Conservation (phyloP, 805 yeast genomes). For the Hanseniaspora singularis region DNA sequence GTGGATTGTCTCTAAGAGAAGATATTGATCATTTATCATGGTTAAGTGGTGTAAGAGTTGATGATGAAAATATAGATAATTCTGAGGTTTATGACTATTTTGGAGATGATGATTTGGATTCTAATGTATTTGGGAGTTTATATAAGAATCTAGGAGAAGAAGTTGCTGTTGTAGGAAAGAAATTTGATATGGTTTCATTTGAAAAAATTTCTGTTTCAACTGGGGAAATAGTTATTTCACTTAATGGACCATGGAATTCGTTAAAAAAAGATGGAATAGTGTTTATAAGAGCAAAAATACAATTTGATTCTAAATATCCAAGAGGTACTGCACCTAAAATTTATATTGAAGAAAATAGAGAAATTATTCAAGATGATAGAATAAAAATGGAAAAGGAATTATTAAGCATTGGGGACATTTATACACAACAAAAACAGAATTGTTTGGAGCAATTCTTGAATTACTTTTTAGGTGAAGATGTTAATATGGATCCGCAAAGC, state of each 20-base stretch:
- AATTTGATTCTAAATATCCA: slow-evolving; percentile 68
- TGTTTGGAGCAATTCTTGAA: slow-evolving; percentile 75
- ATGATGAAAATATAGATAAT: slow-evolving; percentile 22
- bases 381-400: slow-evolving; percentile 42
- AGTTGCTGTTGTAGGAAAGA: slow-evolving; percentile 74
- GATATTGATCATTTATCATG: slow-evolving; percentile 66
- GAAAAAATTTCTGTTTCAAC: slow-evolving; percentile 82
- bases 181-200: slow-evolving; percentile 74
- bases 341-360: slow-evolving; percentile 68
- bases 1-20: slow-evolving; percentile 27
- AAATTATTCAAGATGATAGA: slow-evolving; percentile 39
- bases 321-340: slow-evolving; percentile 40
- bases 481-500: slow-evolving; percentile 32
- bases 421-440: slow-evolving; percentile 45
- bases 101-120: slow-evolving; percentile 27
- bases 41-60: slow-evolving; percentile 82
- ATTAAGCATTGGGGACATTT: slow-evolving; percentile 43
- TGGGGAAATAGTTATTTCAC: slow-evolving; percentile 63
- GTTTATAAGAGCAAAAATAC: slow-evolving; percentile 57
- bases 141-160: slow-evolving; percentile 79
- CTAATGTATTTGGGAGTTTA: slow-evolving; percentile 28
- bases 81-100: slow-evolving; percentile 7
- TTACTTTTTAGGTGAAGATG: slow-evolving; percentile 67
- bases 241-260: slow-evolving; percentile 65
- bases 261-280: slow-evolving; percentile 34